Percentiles rank a stretch among this genome's conserved stretches.
phyloP scores from a whole-genome alignment of 2,329 filamentous ascomycete species.

The Aaosphaeria pasadenensis region DNA sequence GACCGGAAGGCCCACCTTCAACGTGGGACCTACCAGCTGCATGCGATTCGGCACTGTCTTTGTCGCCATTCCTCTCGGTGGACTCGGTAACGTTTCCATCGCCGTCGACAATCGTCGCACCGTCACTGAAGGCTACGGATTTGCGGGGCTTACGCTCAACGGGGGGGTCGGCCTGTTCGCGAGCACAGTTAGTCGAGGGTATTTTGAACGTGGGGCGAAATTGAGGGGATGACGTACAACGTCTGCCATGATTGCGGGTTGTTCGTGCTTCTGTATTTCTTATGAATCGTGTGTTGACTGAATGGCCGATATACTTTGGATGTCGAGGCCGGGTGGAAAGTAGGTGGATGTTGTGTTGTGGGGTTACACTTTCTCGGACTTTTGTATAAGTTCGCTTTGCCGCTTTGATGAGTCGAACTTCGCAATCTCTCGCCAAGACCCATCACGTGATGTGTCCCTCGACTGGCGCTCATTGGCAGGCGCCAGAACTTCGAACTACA shows the following conservation, averaged over 20 bases:
- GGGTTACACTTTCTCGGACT: no score
- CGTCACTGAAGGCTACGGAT: slow-evolving; percentile 90
- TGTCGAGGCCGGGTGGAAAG: no score
- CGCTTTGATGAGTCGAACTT: not conserved
- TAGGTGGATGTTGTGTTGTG: no score
- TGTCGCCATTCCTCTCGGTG: slow-evolving; percentile 67
- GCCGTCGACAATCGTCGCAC: slow-evolving; percentile 80
- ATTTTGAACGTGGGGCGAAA: not conserved
- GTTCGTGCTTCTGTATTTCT: no score
- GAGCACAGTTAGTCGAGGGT: not conserved
- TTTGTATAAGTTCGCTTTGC: not conserved
- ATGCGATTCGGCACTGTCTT: slow-evolving; percentile 79
- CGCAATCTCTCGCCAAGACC: not conserved
- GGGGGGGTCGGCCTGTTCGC: slow-evolving; percentile 41
- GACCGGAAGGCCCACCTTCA: slow-evolving; percentile 12
- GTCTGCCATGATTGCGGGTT: slow-evolving; percentile 53
- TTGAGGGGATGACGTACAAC: not conserved
- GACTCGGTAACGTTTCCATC: slow-evolving; percentile 82
- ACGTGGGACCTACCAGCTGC: slow-evolving; percentile 17
- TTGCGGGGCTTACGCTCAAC: slow-evolving; percentile 75
- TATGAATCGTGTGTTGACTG: no score
- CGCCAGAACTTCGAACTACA: not conserved
- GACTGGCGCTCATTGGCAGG: not conserved
- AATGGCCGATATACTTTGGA: no score
- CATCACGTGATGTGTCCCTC: not conserved